A percentile compares a stretch with the other conserved stretches of the same genome.
Evolutionary conservation across 2,329 filamentous ascomycete species (phyloP).

Genomic region (Septoria linicola): DNA sequence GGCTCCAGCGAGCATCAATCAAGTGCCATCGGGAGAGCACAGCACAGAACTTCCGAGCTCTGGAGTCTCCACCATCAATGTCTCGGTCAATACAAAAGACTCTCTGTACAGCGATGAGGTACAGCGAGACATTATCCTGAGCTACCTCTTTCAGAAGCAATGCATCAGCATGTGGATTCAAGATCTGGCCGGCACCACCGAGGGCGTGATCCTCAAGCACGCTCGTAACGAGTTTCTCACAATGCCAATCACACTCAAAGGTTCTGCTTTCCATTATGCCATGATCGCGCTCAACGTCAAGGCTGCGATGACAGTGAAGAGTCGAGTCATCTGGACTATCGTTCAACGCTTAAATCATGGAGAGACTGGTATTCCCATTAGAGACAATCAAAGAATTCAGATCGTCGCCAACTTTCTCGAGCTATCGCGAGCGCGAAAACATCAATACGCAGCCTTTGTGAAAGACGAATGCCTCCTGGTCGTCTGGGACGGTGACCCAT

Average conservation of each 20-base stretch:
- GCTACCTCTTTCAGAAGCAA: slow-evolving; percentile 78
- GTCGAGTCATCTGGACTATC: slow-evolving; percentile 75
- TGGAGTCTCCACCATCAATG: too few relatives aligned
- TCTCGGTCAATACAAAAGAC: too few relatives aligned
- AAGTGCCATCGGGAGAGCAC: too few relatives aligned
- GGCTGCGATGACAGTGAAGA: slow-evolving; percentile 78
- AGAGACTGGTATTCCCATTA: slow-evolving; percentile 71
- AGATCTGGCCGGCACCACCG: slow-evolving; percentile 64
- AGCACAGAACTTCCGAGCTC: too few relatives aligned
- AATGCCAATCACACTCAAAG: not conserved
- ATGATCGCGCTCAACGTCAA: slow-evolving; percentile 32
- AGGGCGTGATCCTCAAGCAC: slow-evolving; percentile 72
- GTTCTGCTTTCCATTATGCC: not conserved
- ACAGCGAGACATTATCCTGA: slow-evolving; percentile 44
- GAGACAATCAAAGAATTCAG: slow-evolving; percentile 74
- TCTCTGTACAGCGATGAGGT: too few relatives aligned
- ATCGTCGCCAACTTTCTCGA: slow-evolving; percentile 71
- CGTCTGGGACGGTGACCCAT: slow-evolving; percentile 77
- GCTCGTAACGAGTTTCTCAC: slow-evolving; percentile 39
- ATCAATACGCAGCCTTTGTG: slow-evolving; percentile 79
- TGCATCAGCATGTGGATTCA: slow-evolving; percentile 72
- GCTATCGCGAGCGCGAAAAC: slow-evolving; percentile 68
- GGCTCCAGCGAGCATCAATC: too few relatives aligned
- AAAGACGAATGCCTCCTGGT: slow-evolving; percentile 68
- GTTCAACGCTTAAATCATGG: slow-evolving; percentile 70